A percentile compares a stretch with the other conserved stretches of the same genome.
Evolutionary conservation across 805 yeast genomes (phyloP).

Genomic region (Zygotorulaspora danielsina): DNA sequence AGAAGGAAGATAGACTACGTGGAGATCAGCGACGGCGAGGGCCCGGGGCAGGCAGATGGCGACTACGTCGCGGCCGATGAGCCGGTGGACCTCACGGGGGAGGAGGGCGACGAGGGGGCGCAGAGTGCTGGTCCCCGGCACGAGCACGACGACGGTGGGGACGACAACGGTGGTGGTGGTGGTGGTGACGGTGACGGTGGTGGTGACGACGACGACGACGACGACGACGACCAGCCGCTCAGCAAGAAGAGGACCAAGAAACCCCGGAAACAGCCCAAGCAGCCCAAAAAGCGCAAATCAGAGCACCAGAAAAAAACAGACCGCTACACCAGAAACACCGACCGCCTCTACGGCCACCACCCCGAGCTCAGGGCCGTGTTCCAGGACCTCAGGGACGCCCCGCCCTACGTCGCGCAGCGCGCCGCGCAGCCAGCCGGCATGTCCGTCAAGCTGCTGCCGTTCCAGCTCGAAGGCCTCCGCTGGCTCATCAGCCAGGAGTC

Average conservation of each 20-base stretch:
- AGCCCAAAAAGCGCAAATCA: constrained; percentile 19
- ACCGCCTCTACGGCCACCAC: constrained; percentile 64
- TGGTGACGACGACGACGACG: constrained; percentile 27
- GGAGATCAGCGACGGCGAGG: constrained; percentile 7
- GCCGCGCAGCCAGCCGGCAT: constrained; percentile 78
- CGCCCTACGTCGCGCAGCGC: constrained; percentile 45
- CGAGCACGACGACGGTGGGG: background rate
- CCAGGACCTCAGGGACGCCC: constrained; percentile 50
- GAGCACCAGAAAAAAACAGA: constrained; percentile 42
- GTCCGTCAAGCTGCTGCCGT: constrained; percentile 72
- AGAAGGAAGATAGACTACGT: constrained; percentile 36
- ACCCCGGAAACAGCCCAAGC: constrained; percentile 23
- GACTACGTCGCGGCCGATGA: constrained; percentile 1
- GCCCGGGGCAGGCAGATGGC: constrained; percentile 1
- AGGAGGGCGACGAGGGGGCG: constrained; percentile 8
- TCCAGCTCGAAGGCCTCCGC: constrained; percentile 87
- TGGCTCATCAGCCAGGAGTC: constrained; percentile 76
- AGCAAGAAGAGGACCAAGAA: constrained; percentile 12
- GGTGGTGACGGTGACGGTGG: constrained; percentile 29
- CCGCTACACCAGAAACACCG: constrained; percentile 65
- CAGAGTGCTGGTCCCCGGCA: background rate
- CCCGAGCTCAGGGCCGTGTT: constrained; percentile 75
- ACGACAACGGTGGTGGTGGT: constrained; percentile 19
- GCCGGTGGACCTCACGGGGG: background rate
- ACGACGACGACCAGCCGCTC: constrained; percentile 27